Conservation (phyloP, 2,329 filamentous ascomycete species). For the Diaporthe velutina region DNA sequence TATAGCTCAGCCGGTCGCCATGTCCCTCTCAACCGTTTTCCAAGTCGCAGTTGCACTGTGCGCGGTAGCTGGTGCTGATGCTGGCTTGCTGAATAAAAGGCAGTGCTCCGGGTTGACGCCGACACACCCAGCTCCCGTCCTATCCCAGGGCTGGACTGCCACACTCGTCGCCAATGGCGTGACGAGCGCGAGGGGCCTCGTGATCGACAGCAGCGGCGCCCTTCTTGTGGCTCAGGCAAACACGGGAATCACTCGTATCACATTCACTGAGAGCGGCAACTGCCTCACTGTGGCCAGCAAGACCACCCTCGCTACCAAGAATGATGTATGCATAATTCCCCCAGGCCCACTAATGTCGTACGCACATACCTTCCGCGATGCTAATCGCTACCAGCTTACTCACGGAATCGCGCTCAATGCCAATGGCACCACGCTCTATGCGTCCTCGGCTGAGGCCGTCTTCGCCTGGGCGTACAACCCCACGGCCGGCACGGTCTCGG, state of each 20-base stretch:
- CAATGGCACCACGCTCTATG: conserved; percentile 62
- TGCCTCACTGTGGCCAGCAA: conserved; percentile 51
- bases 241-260: conserved; percentile 57
- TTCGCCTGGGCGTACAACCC: conserved; percentile 73
- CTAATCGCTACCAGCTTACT: conserved; percentile 53
- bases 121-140: conserved; percentile 52
- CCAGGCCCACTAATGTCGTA: conserved; percentile 43
- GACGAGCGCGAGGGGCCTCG: conserved; percentile 57
- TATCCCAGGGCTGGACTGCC: conserved; percentile 58
- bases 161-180: conserved; percentile 58
- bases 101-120: conserved; percentile 46
- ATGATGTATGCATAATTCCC: not conserved
- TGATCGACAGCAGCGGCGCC: conserved; percentile 58
- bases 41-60: not conserved
- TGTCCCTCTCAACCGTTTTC: not conserved
- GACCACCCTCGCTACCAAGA: conserved; percentile 45
- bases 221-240: conserved; percentile 60
- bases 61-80: not conserved
- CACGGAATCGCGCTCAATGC: conserved; percentile 62
- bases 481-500: conserved; percentile 56
- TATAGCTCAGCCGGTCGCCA: not conserved
- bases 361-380: conserved; percentile 47
- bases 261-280: conserved; percentile 55
- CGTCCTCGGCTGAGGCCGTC: conserved; percentile 66
- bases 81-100: not conserved